Conservation (phyloP, 2,329 filamentous ascomycete genomes). For the Colletotrichum sp. region DNA sequence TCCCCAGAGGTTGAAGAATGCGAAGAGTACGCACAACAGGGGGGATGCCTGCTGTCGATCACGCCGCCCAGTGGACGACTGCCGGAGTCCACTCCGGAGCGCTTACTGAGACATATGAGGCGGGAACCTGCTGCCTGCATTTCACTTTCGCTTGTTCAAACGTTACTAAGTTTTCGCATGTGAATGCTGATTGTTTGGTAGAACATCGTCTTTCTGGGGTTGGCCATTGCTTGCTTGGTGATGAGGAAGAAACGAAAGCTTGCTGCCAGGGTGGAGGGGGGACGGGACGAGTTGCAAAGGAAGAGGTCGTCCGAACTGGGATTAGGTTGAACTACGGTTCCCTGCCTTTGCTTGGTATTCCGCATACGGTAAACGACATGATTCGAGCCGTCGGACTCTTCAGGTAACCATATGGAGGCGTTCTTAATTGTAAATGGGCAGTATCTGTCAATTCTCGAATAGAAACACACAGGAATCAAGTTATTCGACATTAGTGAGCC, state of each 20-base stretch:
- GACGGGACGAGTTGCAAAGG: background rate
- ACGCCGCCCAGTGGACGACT: background rate
- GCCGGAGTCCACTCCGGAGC: background rate
- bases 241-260: background rate
- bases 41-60: background rate
- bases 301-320: background rate
- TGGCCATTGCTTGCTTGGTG: background rate
- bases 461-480: background rate
- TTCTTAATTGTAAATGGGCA: background rate
- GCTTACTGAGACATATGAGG: background rate
- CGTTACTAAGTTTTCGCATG: background rate
- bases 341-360: background rate
- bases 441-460: background rate
- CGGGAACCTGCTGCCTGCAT: background rate
- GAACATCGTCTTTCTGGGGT: background rate
- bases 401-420: background rate
- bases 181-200: background rate
- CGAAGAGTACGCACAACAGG: background rate
- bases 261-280: background rate
- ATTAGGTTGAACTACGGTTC: background rate
- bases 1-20: background rate
- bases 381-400: background rate
- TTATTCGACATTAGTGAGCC: background rate
- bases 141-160: background rate
- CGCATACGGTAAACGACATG: background rate